Base-by-base conservation (phyloP, 805 yeast genomes). In the Candida insectorum region DNA sequence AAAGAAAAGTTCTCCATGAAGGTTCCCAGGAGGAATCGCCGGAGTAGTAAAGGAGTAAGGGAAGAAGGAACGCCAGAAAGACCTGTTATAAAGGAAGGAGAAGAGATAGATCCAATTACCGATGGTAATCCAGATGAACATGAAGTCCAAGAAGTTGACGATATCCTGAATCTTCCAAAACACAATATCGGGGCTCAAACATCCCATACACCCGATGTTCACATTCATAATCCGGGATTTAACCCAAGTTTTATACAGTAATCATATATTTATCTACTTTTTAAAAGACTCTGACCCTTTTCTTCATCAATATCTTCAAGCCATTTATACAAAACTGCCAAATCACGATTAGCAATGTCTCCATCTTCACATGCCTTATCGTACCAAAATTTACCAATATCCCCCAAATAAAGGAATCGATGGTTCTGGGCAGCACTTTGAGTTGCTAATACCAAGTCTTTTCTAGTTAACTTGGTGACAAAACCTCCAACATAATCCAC, bases 401-500 rank as follows among this genome's bases (percentile, higher is more conserved):
- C 71, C 19, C 71, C 72, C 41, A 56, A 41, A 36, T 41, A 65
- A 43, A 65, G 60, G 37, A 56, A 60, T 28, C 71, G 48, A 36
- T 58, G 41, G 30, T 55, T 52, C n/a, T 37, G 31, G 17, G 50
- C 49, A 16, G 71, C 71, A 39, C 61, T 48, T 26, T 55, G 52
- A 14, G 68, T 62, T 21, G 71, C 71, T 40, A 65, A 59, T 3
- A 62, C 67, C 51, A 65, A 60, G 44, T 65, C 71, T 41, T 65
- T 65, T 38, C 66, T 58, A 3, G 71, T 65, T 47, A 56, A 67
- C 49, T 58, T 74, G 47, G 66, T 73, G 51, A 57, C 60, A 40
- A 74, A 73, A 0, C 79, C 79, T 16, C 74, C 75, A 7, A 58
- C 45, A 49, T 62, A 73, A 23, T 61, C 67, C 5, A 52, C 57